Evolutionary conservation across 2,329 filamentous ascomycete species (phyloP).

Genomic region (Aspergillus eucalypticola): DNA sequence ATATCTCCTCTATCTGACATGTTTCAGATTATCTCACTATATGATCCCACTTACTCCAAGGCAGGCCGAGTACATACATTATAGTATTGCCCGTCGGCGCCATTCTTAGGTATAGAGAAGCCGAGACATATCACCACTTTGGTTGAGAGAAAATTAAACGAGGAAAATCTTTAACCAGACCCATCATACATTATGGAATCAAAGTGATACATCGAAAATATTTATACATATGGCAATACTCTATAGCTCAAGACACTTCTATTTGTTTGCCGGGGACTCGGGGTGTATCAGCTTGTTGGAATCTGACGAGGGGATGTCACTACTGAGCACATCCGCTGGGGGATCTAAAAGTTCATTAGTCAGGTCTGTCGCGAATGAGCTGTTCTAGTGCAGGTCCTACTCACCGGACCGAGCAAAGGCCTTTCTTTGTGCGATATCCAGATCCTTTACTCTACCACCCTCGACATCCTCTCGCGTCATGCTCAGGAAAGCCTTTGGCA

Average conservation of each 20-base stretch:
- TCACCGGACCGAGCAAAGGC: conserved; percentile 46
- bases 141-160: neutral
- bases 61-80: too few species aligned
- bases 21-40: too few species aligned
- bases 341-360: conserved; percentile 12
- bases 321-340: conserved; percentile 41
- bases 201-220: conserved; percentile 22
- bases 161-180: neutral
- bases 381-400: conserved; percentile 13
- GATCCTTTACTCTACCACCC: conserved; percentile 52
- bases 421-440: conserved; percentile 43
- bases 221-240: conserved; percentile 28
- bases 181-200: neutral
- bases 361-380: neutral
- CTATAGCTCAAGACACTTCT: conserved; percentile 24
- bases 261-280: conserved; percentile 54
- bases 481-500: conserved; percentile 57
- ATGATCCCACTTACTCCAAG: too few species aligned
- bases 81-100: too few species aligned
- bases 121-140: too few species aligned
- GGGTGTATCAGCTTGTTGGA: conserved; percentile 46
- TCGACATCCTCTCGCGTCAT: conserved; percentile 62
- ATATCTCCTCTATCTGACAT: too few species aligned
- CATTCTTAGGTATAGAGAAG: too few species aligned
- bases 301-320: conserved; percentile 35